Evolutionary conservation across 148 eudicot species (phyloP).

Genomic region (Vaccinium myrtillus): DNA sequence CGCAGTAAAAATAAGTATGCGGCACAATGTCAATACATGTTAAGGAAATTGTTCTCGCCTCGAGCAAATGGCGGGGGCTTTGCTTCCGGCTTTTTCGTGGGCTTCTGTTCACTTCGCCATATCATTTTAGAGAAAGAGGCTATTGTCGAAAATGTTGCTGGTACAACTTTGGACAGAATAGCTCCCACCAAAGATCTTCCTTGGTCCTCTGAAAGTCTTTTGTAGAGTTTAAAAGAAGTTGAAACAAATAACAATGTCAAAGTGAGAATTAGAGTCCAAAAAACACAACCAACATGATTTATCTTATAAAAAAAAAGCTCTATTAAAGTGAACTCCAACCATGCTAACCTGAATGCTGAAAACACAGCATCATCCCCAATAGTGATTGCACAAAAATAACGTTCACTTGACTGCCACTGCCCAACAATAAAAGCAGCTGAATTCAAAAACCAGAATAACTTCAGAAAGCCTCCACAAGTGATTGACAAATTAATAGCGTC

Average conservation of each 20-base stretch:
- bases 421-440: slow-evolving; percentile 96
- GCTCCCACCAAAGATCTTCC: slow-evolving; percentile 87
- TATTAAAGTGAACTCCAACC: not conserved
- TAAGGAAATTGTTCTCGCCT: slow-evolving; percentile 39
- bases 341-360: slow-evolving; percentile 82
- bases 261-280: not conserved
- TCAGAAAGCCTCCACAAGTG: slow-evolving; percentile 50
- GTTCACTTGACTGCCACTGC: slow-evolving; percentile 99
- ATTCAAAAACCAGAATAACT: slow-evolving; percentile 76
- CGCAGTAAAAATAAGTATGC: not conserved
- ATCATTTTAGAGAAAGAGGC: slow-evolving; percentile 76
- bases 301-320: not conserved
- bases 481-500: not conserved
- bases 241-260: not conserved
- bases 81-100: slow-evolving; percentile 59
- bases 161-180: slow-evolving; percentile 88
- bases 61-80: slow-evolving; percentile 85
- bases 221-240: slow-evolving; percentile 15
- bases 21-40: not conserved
- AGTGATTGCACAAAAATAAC: slow-evolving; percentile 81
- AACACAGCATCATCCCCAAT: slow-evolving; percentile 89
- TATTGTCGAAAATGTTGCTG: slow-evolving; percentile 89
- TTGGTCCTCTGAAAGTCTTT: slow-evolving; percentile 89
- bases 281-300: not conserved
- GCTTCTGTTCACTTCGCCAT: slow-evolving; percentile 67